Evolutionary conservation across 306 rosid species (phyloP).

Genomic region (Coriaria nepalensis): DNA sequence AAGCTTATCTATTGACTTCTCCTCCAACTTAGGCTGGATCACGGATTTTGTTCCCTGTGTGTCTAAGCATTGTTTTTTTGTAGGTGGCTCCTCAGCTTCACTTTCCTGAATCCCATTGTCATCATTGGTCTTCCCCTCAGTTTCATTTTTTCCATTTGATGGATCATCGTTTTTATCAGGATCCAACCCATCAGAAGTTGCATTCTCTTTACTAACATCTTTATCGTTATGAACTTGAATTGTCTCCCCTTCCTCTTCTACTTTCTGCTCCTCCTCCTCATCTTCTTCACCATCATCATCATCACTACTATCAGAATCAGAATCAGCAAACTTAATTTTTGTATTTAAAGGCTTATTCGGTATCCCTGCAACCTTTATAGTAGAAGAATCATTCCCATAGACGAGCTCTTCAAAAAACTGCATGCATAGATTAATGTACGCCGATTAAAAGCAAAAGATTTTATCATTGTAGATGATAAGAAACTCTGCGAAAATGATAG

Average conservation of each 20-base stretch:
- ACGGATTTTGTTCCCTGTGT: constrained; percentile 22
- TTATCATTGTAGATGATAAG: background rate
- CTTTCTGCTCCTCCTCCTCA: constrained; percentile 20
- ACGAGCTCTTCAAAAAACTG: constrained; percentile 76
- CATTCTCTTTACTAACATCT: constrained; percentile 15
- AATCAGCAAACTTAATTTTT: constrained; percentile 62
- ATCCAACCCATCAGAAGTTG: constrained; percentile 23
- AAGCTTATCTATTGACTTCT: constrained; percentile 63
- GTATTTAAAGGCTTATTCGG: constrained; percentile 46
- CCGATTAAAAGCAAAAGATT: background rate
- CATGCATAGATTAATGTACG: constrained; percentile 6
- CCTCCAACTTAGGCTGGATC: constrained; percentile 30
- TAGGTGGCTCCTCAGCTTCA: constrained; percentile 39
- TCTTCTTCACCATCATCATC: constrained; percentile 20
- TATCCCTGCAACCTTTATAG: constrained; percentile 18
- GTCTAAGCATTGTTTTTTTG: constrained; percentile 45
- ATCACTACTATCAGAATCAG: constrained; percentile 45
- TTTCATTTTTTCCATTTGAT: constrained; percentile 9
- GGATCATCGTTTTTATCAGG: constrained; percentile 24
- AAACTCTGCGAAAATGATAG: background rate
- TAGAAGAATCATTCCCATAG: constrained; percentile 34
- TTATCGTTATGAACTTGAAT: constrained; percentile 19
- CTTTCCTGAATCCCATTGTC: constrained; percentile 13
- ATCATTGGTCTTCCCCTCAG: constrained; percentile 27
- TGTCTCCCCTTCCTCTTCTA: constrained; percentile 27